Percentiles rank a stretch among this genome's conserved stretches.
Conservation (phyloP, 2,329 filamentous ascomycete species). For the Ramichloridium luteum region DNA sequence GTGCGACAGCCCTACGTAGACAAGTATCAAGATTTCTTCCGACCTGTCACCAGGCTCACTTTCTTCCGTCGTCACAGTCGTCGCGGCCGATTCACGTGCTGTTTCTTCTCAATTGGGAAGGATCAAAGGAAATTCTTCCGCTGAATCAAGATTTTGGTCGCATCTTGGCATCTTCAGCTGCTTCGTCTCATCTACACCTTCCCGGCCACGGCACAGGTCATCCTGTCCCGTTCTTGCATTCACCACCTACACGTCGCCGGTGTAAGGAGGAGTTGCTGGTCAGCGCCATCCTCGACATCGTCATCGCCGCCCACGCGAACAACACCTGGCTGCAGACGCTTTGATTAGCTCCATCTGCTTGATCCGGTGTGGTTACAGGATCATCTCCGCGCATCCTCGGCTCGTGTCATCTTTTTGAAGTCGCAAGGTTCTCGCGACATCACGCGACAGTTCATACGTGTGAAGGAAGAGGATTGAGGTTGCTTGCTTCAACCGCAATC, state of each 20-base stretch:
- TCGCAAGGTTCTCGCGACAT: too few relatives aligned
- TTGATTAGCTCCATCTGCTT: conserved; percentile 1
- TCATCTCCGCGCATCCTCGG: neutral
- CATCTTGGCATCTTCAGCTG: neutral
- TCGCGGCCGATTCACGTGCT: too few relatives aligned
- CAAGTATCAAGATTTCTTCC: conserved; percentile 1
- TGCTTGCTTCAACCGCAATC: conserved; percentile 27
- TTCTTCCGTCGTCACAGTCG: neutral
- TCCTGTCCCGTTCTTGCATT: too few relatives aligned
- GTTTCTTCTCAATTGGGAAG: too few relatives aligned
- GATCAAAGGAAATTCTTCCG: too few relatives aligned
- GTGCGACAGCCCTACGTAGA: neutral
- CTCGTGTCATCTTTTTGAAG: too few relatives aligned
- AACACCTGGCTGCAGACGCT: neutral
- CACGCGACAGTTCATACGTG: neutral
- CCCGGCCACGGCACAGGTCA: too few relatives aligned
- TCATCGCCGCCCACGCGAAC: too few relatives aligned
- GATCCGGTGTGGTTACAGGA: neutral
- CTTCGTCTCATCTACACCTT: too few relatives aligned
- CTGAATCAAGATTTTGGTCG: too few relatives aligned
- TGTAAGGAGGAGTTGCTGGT: conserved; percentile 1
- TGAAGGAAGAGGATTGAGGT: too few relatives aligned
- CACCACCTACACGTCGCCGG: too few relatives aligned
- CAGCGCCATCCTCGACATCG: neutral
- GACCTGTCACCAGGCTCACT: neutral